phyloP scores from a whole-genome alignment of 2,329 filamentous ascomycete genomes.

The Claviceps monticola region DNA sequence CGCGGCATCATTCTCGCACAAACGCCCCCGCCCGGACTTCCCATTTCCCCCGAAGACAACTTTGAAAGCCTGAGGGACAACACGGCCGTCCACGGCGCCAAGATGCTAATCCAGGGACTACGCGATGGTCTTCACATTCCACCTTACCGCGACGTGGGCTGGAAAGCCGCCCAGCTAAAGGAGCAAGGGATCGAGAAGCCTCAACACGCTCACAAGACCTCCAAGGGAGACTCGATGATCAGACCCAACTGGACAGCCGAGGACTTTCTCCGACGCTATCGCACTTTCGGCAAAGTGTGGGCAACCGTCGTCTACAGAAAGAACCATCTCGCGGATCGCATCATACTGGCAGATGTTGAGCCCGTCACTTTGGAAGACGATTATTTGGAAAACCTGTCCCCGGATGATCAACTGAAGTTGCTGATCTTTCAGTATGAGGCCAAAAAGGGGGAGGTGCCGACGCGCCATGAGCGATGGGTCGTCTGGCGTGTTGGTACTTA shows the following conservation, averaged over 20 bases:
- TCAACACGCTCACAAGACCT: conserved; percentile 59
- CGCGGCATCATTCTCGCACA: conserved; percentile 63
- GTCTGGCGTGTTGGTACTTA: too few relatives aligned
- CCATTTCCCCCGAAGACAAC: conserved; percentile 30
- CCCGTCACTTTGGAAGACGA: conserved; percentile 8
- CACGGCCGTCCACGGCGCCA: conserved; percentile 51
- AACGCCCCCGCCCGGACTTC: conserved; percentile 44
- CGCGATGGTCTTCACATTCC: conserved; percentile 49
- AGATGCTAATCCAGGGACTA: conserved; percentile 56
- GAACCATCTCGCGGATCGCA: conserved; percentile 16
- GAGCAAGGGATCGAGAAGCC: conserved; percentile 4
- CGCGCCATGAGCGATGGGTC: background rate
- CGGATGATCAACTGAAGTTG: background rate
- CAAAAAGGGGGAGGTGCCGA: background rate
- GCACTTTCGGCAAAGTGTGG: conserved; percentile 56
- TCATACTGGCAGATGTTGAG: conserved; percentile 25
- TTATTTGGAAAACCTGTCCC: background rate
- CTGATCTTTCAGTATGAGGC: conserved; percentile 10
- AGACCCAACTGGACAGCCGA: conserved; percentile 35
- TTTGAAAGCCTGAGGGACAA: conserved; percentile 26
- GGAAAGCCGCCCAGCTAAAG: conserved; percentile 6
- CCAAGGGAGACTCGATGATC: conserved; percentile 46
- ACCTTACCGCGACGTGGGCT: conserved; percentile 31
- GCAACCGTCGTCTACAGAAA: conserved; percentile 22
- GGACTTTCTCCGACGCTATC: conserved; percentile 40